Evolutionary conservation across 1,284 basidiomycete genomes (phyloP).

Genomic region (Austroboletus niveus): DNA sequence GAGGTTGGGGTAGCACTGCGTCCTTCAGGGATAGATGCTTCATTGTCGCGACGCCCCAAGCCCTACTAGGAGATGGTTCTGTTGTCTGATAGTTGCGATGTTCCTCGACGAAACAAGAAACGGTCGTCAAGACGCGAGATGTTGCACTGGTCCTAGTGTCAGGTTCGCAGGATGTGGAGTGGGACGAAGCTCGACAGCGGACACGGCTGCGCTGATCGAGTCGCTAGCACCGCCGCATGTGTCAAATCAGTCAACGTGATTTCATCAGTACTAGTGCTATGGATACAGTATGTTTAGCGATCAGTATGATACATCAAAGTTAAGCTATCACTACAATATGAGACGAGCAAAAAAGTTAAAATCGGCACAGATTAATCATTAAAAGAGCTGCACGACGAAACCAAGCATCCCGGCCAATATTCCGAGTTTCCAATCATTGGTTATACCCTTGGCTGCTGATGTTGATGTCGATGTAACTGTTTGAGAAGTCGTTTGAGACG

Average conservation of each 20-base stretch:
- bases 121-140: neutral
- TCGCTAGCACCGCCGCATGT: neutral
- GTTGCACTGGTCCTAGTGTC: neutral
- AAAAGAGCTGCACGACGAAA: neutral
- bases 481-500: too few relatives aligned
- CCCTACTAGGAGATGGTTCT: neutral
- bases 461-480: neutral
- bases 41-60: neutral
- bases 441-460: neutral
- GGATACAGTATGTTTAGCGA: neutral
- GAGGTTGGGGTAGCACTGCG: constrained; percentile 71
- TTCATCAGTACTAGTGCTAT: neutral
- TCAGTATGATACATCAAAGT: neutral
- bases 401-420: constrained; percentile 1
- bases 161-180: constrained; percentile 2
- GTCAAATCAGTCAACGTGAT: too few relatives aligned
- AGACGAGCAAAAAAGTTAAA: neutral
- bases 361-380: too few relatives aligned
- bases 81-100: neutral
- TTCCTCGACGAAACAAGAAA: neutral
- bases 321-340: constrained; percentile 8
- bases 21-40: constrained; percentile 42
- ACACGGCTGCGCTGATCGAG: neutral
- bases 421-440: constrained; percentile 3
- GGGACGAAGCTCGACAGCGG: neutral